Percentiles rank a stretch among this genome's conserved stretches.
Conservation (phyloP, 108 stramenopile species). For the Ochromonas danica region DNA sequence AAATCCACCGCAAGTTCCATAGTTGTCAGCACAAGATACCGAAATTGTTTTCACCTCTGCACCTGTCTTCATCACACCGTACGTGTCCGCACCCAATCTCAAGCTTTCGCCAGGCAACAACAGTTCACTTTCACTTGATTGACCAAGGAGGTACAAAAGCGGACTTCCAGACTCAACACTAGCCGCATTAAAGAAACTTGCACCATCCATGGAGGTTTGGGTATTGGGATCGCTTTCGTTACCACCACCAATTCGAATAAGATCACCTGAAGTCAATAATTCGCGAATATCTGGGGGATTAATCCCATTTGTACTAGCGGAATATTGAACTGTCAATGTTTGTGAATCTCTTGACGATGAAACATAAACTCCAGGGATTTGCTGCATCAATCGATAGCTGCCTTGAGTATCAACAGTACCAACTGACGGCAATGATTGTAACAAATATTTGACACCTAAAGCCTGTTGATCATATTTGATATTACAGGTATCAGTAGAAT, state of each 20-base stretch:
- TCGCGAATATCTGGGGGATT: constrained; percentile 53
- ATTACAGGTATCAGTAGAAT: constrained; percentile 48
- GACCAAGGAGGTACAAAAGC: constrained; percentile 40
- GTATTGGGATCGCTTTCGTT: constrained; percentile 40
- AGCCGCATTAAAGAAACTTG: constrained; percentile 42
- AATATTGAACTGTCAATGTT: background rate
- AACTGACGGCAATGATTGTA: constrained; percentile 60
- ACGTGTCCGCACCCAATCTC: constrained; percentile 24
- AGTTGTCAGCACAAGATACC: background rate
- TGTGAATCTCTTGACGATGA: constrained; percentile 52
- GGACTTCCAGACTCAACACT: constrained; percentile 41
- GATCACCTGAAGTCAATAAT: constrained; percentile 62
- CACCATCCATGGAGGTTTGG: constrained; percentile 58
- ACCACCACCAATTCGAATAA: constrained; percentile 61
- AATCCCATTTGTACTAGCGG: background rate
- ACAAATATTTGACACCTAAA: constrained; percentile 51
- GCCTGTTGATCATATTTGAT: constrained; percentile 59
- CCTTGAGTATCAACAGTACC: constrained; percentile 60
- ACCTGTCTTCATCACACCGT: constrained; percentile 24
- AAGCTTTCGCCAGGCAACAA: constrained; percentile 7
- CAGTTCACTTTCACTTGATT: background rate
- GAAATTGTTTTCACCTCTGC: constrained; percentile 20
- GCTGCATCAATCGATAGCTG: constrained; percentile 43
- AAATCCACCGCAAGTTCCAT: background rate
- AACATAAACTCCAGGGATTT: constrained; percentile 58